Evolutionary conservation across 192 early-diverging fungal species (phyloP), one percentile per base, ranked within the genome.

Genomic region (Coemansia sp.): DNA sequence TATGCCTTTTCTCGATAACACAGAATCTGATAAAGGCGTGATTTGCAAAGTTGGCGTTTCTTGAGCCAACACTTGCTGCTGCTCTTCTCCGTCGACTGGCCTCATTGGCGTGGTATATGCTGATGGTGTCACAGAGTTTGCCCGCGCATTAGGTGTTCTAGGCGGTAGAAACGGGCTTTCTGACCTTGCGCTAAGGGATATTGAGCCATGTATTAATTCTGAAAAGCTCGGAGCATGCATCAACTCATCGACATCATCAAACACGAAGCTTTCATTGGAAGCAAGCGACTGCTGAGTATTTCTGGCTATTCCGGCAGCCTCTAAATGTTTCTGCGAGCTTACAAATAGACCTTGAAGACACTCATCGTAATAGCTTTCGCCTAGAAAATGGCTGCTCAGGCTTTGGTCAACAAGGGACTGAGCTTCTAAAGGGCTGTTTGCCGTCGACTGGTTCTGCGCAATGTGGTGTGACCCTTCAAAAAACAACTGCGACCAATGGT

Each of bases 401-500:
- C 35, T 36, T 14, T 18, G 57, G 8, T 33, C 33, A 15, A 17
- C 57, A 35, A 15, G 45, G 17, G 45, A 12, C 45, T 1, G 45
- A 3, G 14, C 14, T 48, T 15, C 45, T 1, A 48, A 48, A 15
- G 54, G 54, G 0, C 8, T 22, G 12, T 18, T 22, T 22, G 54
- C 54, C 28, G 3, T 22, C 14, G 45, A 48, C 45, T 48, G 8
- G 45, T 11, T 41, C 22, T 28, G 22, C 22, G 22, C 22, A 54
- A 5, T 54, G 22, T 5, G 39, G 7, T 41, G 39, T 41, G 54
- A 1, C n/a, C 33, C 22, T n/a, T 56, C 54, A 20, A 56, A 5
- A 56, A 60, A 36, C 6, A 60, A 36, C 58, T 60, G 58, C 33
- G 58, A 60, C 33, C 58, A 60, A 37, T 60, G 58, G 35, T 60